Percentiles rank a stretch among this genome's conserved stretches.
Evolutionary conservation across 192 early-diverging fungal species (phyloP).

Genomic region (Linnemannia exigua): DNA sequence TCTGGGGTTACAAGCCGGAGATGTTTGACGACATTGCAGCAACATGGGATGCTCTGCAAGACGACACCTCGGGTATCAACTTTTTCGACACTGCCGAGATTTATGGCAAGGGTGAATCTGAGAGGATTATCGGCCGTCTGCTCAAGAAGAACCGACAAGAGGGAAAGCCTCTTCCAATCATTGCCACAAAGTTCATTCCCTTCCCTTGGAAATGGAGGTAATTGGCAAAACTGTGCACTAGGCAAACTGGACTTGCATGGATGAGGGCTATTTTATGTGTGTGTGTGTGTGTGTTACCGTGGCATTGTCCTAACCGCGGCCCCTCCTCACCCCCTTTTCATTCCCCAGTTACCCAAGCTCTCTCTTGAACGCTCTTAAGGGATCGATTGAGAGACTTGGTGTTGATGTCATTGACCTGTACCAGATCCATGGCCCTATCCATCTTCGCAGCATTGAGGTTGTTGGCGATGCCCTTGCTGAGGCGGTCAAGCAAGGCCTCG

Average conservation of each 20-base stretch:
- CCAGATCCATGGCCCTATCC: constrained; percentile 67
- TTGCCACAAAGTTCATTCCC: constrained; percentile 67
- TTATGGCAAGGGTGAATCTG: constrained; percentile 66
- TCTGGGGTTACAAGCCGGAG: constrained; percentile 59
- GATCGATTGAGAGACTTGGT: constrained; percentile 61
- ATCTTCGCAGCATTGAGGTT: constrained; percentile 61
- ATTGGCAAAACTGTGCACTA: background rate
- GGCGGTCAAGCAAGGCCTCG: constrained; percentile 58
- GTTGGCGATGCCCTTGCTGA: constrained; percentile 63
- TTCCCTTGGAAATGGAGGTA: constrained; percentile 46
- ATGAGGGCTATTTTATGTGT: too few relatives aligned
- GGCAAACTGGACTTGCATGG: background rate
- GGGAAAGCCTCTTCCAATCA: constrained; percentile 37
- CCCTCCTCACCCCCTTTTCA: background rate
- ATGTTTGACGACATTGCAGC: constrained; percentile 56
- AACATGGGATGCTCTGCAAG: constrained; percentile 55
- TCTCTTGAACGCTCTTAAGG: constrained; percentile 60
- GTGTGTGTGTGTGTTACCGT: too few relatives aligned
- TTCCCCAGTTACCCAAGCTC: constrained; percentile 52
- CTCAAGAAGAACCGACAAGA: constrained; percentile 40
- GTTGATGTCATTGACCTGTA: constrained; percentile 61
- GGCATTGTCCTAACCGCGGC: background rate
- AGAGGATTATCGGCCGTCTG: constrained; percentile 51
- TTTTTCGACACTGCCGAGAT: constrained; percentile 68
- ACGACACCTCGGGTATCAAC: constrained; percentile 43